Percentiles rank a stretch among this genome's conserved stretches.
Conservation (phyloP, 2,329 filamentous ascomycete genomes). For the Plectosphaerella sp. region DNA sequence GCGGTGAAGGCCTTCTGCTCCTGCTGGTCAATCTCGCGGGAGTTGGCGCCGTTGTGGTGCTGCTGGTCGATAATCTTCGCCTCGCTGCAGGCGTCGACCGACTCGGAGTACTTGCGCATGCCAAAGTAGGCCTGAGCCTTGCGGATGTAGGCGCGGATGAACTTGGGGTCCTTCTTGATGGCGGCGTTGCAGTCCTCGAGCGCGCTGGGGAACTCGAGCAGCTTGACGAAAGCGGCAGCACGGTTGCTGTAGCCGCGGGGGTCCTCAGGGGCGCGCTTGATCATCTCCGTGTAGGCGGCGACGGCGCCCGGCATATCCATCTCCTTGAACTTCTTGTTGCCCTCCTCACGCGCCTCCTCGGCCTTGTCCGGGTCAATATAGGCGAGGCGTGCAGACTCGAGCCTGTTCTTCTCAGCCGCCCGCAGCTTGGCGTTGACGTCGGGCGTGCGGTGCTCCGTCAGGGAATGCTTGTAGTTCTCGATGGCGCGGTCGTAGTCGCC, state of each 20-base stretch:
- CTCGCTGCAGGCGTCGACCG: constrained; percentile 81
- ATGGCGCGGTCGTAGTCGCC: constrained; percentile 77
- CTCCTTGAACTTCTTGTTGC: constrained; percentile 96
- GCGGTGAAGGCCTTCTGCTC: constrained; percentile 87
- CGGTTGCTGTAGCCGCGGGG: constrained; percentile 96
- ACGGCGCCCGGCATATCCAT: constrained; percentile 93
- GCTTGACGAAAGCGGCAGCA: constrained; percentile 92
- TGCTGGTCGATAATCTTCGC: constrained; percentile 73
- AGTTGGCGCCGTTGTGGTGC: constrained; percentile 67
- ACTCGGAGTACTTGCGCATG: constrained; percentile 98
- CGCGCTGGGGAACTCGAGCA: constrained; percentile 91
- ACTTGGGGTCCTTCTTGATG: constrained; percentile 85
- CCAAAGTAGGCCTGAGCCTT: constrained; percentile 94
- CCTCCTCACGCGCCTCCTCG: constrained; percentile 90
- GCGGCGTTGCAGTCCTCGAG: constrained; percentile 89
- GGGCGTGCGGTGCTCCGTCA: constrained; percentile 94
- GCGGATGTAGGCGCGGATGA: constrained; percentile 93
- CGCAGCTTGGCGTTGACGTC: constrained; percentile 92
- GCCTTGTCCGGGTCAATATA: constrained; percentile 91
- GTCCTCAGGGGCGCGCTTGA: constrained; percentile 89
- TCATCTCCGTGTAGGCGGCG: constrained; percentile 93
- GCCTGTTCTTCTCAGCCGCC: constrained; percentile 81
- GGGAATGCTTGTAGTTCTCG: constrained; percentile 85
- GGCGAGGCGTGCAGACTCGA: constrained; percentile 66
- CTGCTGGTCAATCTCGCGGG: constrained; percentile 88